A percentile compares a stretch with the other conserved stretches of the same genome.
Conservation (phyloP, 495 filamentous ascomycete species). For the Evernia prunastri region DNA sequence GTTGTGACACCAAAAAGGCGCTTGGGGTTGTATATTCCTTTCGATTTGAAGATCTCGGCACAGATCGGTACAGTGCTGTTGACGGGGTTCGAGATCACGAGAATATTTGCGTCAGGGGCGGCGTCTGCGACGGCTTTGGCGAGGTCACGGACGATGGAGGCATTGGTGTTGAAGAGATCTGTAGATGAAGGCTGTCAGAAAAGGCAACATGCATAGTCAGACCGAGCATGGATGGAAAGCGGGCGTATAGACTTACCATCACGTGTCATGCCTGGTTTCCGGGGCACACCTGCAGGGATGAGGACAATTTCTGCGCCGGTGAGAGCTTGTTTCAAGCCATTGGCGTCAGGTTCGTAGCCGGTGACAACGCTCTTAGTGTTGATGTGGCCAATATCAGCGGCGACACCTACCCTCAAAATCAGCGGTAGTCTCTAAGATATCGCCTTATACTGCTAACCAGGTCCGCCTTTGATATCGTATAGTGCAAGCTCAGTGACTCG, state of each 20-base stretch:
- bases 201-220: no score
- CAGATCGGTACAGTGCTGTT: conserved; percentile 98
- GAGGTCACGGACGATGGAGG: conserved; percentile 96
- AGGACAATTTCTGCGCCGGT: conserved; percentile 88
- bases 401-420: conserved; percentile 64
- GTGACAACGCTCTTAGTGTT: conserved; percentile 96
- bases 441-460: conserved; percentile 59
- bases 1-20: conserved; percentile 98
- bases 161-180: conserved; percentile 99
- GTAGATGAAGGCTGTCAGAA: neutral
- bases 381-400: conserved; percentile 94
- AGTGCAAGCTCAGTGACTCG: conserved; percentile 84
- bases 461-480: conserved; percentile 92
- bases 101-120: conserved; percentile 86
- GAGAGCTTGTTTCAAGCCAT: conserved; percentile 69
- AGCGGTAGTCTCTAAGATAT: conserved; percentile 3
- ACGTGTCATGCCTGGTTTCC: conserved; percentile 99
- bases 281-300: conserved; percentile 95
- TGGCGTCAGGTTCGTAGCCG: conserved; percentile 72
- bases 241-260: conserved; percentile 51
- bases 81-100: conserved; percentile 98
- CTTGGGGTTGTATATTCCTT: conserved; percentile 95
- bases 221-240: neutral
- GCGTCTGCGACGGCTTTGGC: conserved; percentile 90
- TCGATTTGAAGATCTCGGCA: conserved; percentile 91